These are phyloP conservation scores for Phytophthora cajani DNA, from an alignment of 352 stramenopile genomes.

Conservation along the genomic window DNA sequence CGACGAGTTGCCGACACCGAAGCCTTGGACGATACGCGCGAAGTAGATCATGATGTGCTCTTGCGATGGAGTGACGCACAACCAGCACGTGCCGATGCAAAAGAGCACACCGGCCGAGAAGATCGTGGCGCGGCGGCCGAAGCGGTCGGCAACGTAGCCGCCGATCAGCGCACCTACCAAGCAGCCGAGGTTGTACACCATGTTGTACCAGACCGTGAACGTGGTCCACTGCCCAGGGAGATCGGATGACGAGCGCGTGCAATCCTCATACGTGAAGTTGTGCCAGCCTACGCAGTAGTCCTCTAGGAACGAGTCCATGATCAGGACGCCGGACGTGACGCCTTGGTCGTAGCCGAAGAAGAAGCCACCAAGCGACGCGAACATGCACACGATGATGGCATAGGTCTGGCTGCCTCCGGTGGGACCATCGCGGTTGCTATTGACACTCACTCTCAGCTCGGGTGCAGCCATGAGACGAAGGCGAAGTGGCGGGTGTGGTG, in stretches of 20 bases:
- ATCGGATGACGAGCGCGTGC: conserved; percentile 24
- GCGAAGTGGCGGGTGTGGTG: conserved; percentile 3
- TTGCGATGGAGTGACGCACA: conserved; percentile 30
- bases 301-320: conserved; percentile 51
- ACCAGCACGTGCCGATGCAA: conserved; percentile 40
- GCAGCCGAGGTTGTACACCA: conserved; percentile 53
- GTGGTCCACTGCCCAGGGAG: conserved; percentile 40
- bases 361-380: conserved; percentile 40
- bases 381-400: conserved; percentile 46
- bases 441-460: conserved; percentile 19
- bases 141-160: conserved; percentile 39
- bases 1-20: conserved; percentile 43
- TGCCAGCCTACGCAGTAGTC: conserved; percentile 50
- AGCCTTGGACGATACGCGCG: conserved; percentile 44
- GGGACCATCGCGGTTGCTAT: conserved; percentile 17
- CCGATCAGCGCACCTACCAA: conserved; percentile 44
- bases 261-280: conserved; percentile 49
- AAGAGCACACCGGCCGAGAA: conserved; percentile 47
- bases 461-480: conserved; percentile 17
- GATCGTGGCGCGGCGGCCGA: conserved; percentile 39
- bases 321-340: conserved; percentile 37
- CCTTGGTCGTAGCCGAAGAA: conserved; percentile 49
- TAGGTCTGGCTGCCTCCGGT: conserved; percentile 41
- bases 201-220: conserved; percentile 52
- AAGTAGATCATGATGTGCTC: conserved; percentile 33